phyloP scores from a whole-genome alignment of 2,329 filamentous ascomycete species.

The Monosporascus cannonballus region DNA sequence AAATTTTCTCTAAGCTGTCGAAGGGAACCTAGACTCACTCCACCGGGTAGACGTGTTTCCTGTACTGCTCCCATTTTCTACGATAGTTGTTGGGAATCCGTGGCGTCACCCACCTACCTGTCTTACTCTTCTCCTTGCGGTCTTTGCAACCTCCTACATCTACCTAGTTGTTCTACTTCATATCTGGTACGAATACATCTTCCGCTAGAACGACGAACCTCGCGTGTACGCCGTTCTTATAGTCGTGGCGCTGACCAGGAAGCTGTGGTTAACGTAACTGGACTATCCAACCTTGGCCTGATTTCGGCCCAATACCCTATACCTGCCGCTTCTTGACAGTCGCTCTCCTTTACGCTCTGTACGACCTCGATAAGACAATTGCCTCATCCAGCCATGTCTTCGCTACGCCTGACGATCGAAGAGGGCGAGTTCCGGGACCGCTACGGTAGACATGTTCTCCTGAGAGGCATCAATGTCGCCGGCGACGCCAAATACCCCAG shows the following conservation, averaged over 20 bases:
- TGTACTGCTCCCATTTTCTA: too few relatives aligned
- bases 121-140: too few relatives aligned
- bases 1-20: too few relatives aligned
- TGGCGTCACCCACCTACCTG: background rate
- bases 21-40: too few relatives aligned
- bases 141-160: background rate
- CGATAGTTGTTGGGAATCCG: background rate
- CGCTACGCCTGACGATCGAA: slow-evolving; percentile 75
- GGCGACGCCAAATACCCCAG: slow-evolving; percentile 87
- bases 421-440: slow-evolving; percentile 78
- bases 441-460: slow-evolving; percentile 75
- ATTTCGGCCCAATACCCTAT: background rate
- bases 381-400: slow-evolving; percentile 49
- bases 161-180: background rate
- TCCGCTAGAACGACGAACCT: background rate
- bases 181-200: background rate
- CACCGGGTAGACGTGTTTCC: too few relatives aligned
- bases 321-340: too few relatives aligned
- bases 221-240: background rate
- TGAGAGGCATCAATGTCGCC: slow-evolving; percentile 91
- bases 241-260: background rate
- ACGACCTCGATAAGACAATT: background rate
- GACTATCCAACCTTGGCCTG: background rate
- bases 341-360: background rate
- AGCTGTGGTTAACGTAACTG: too few relatives aligned